A percentile compares a stretch with the other conserved stretches of the same genome.
Evolutionary conservation across 2,329 filamentous ascomycete species (phyloP).

Genomic region (Claviceps pusilla): DNA sequence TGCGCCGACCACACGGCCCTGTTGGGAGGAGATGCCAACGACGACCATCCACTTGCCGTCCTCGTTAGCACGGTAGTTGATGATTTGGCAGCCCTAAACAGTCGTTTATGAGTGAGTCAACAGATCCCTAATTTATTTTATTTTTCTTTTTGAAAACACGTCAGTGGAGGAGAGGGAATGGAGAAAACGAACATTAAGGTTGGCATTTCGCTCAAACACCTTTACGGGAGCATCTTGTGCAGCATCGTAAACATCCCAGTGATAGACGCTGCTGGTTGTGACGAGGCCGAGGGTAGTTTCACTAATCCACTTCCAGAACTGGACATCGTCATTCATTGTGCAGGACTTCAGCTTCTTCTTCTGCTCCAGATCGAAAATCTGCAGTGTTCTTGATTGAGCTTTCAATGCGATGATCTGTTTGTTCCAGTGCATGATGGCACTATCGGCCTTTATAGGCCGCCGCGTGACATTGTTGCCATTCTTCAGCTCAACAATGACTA

Average conservation of each 20-base stretch:
- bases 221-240: constrained; percentile 68
- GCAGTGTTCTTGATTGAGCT: constrained; percentile 82
- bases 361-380: constrained; percentile 88
- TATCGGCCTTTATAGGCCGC: constrained; percentile 95
- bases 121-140: too few relatives aligned
- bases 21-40: constrained; percentile 86
- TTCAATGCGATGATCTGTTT: constrained; percentile 94
- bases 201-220: constrained; percentile 86
- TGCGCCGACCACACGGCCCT: constrained; percentile 82
- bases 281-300: constrained; percentile 78
- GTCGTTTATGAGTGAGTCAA: constrained; percentile 3
- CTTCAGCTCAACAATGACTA: constrained; percentile 95
- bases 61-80: constrained; percentile 93
- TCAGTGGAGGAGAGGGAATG: not conserved
- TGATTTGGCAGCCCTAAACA: constrained; percentile 81
- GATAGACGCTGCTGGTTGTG: constrained; percentile 80
- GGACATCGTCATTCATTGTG: constrained; percentile 91
- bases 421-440: constrained; percentile 98
- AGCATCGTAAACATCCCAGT: constrained; percentile 92
- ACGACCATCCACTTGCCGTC: constrained; percentile 98
- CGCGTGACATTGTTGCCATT: constrained; percentile 92
- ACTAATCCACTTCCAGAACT: constrained; percentile 99
- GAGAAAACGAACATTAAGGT: constrained; percentile 54
- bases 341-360: constrained; percentile 96
- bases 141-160: not conserved